Conservation (phyloP, 805 yeast genomes). For the Yarrowia porcina region DNA sequence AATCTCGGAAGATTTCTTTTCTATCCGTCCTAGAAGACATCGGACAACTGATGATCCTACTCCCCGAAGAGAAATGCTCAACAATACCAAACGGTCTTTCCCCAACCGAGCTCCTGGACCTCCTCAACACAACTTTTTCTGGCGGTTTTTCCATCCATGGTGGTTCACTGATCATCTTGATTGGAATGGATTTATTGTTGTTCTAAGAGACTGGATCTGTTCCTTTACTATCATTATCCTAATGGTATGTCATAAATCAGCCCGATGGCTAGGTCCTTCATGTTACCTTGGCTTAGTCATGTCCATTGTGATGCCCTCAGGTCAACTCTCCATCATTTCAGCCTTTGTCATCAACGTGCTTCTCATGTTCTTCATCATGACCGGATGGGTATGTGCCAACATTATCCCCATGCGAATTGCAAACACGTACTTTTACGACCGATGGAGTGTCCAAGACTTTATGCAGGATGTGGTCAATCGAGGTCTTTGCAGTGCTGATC, state of each 20-base stretch:
- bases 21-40: neutral
- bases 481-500: conserved; percentile 18
- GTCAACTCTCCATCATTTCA: conserved; percentile 1
- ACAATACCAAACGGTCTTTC: neutral
- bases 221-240: neutral
- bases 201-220: neutral
- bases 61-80: conserved; percentile 11
- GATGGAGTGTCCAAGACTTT: conserved; percentile 29
- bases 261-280: conserved; percentile 13
- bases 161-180: conserved; percentile 11
- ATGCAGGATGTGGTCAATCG: neutral
- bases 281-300: conserved; percentile 2
- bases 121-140: neutral
- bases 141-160: conserved; percentile 13
- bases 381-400: conserved; percentile 25
- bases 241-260: neutral
- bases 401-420: conserved; percentile 5
- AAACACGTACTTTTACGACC: conserved; percentile 14
- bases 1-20: neutral
- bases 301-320: conserved; percentile 12
- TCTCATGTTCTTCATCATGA: conserved; percentile 15
- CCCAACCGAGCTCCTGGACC: conserved; percentile 18
- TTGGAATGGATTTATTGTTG: neutral
- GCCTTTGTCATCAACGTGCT: conserved; percentile 10
- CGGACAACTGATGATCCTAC: neutral